Evolutionary conservation across 2,329 filamentous ascomycete species (phyloP), one percentile per base, ranked within the genome.

Genomic region (Ramichloridium luteum): DNA sequence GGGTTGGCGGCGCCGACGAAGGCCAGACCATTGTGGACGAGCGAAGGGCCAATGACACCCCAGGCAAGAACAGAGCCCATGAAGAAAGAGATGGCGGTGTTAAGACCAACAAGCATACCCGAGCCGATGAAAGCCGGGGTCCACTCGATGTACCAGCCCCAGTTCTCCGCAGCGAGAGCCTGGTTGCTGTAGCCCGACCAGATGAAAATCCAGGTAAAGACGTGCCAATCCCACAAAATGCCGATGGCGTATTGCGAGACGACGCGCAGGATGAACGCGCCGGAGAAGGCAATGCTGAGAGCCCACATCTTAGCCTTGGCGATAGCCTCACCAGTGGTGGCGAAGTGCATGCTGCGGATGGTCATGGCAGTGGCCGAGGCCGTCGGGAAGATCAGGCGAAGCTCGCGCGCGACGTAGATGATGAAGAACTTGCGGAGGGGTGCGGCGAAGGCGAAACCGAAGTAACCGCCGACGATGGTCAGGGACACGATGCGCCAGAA

Each of bases 391-490:
- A 75, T 62, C 27, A 76, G 60, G 35, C 64, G 65, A 17, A 75
- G 55, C 53, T 76, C 70, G 6, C 71, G 61, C 3, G 70, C 70
- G 9, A 77, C 70, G 36, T 75, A 71, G 50, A 78, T 69, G 51
- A 79, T 68, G 59, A 77, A 79, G 59, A 79, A 78, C 48, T 75
- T 76, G 36, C 74, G 70, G 14, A 48, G 28, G 23, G 32, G 37
- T n/a, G 6, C 9, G 37, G 27, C n/a, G 30, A 35, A 41, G 40
- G 74, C 73, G 37, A 77, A 64, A 3, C 74, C 74, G 50, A 77
- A 77, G 55, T 75, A 74, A 6, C 68, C 70, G 36, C 70, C 71
- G 28, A 75, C 68, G 26, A 74, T 59, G 2, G 72, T 76, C 40
- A 78, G 61, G 16, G 69, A 69, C 34, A 76, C 59, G 28, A 78